These are phyloP conservation scores for Abrus pulchellus DNA, from an alignment of 306 rosid species.

Conservation along the genomic window DNA sequence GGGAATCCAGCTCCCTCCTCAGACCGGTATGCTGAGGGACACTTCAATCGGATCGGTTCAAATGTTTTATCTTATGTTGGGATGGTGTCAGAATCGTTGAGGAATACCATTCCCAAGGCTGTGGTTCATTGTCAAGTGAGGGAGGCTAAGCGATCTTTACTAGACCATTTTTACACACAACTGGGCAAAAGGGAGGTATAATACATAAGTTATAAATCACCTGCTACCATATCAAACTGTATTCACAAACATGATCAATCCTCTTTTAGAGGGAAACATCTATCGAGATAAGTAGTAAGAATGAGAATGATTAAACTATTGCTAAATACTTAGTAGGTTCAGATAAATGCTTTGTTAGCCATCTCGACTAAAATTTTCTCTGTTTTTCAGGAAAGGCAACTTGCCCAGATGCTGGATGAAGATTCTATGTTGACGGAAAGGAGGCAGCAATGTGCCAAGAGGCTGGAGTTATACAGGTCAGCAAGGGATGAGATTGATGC, in stretches of 20 bases:
- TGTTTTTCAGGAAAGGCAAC: conserved; percentile 72
- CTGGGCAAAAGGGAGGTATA: conserved; percentile 87
- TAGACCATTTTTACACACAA: conserved; percentile 76
- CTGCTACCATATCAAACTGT: conserved; percentile 11
- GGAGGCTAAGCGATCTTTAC: conserved; percentile 61
- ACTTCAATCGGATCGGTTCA: conserved; percentile 80
- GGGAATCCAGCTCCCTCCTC: conserved; percentile 59
- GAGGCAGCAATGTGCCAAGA: conserved; percentile 81
- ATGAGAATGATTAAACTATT: not conserved
- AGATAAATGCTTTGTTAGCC: not conserved
- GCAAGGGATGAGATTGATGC: conserved; percentile 98
- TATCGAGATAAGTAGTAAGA: not conserved
- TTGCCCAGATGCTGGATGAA: conserved; percentile 83
- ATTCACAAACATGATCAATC: conserved; percentile 6
- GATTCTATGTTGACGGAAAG: conserved; percentile 83
- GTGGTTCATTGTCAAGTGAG: conserved; percentile 95
- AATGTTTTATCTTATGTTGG: conserved; percentile 85
- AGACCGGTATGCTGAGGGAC: conserved; percentile 80
- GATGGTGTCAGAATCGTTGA: conserved; percentile 90
- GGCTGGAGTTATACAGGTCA: conserved; percentile 82
- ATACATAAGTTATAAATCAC: not conserved
- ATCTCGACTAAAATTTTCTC: not conserved
- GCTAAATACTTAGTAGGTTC: not conserved
- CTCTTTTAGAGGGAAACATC: not conserved
- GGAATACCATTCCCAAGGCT: conserved; percentile 90